Evolutionary conservation across 164 flowering plant genomes (phyloP).

Genomic region (Cinnamomum micranthum): DNA sequence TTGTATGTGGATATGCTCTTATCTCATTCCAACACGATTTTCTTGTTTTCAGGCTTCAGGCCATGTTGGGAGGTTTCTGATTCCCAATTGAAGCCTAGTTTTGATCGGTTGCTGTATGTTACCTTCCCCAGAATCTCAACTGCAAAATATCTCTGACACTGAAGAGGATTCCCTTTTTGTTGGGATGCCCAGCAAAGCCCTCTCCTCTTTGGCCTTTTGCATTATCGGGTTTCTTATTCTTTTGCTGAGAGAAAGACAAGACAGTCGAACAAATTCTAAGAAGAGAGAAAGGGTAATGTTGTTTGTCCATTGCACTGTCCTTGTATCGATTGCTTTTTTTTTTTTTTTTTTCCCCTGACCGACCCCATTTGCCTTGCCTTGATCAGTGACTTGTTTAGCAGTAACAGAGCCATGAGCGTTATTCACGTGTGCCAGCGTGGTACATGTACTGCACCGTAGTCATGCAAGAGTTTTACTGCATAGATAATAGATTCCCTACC

Average conservation of each 20-base stretch:
- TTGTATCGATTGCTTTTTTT: background rate
- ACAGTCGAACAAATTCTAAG: background rate
- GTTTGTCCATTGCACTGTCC: background rate
- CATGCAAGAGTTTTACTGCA: no score
- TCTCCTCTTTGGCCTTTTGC: conserved; percentile 4
- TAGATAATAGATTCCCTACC: no score
- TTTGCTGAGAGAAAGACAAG: background rate
- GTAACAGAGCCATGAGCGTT: no score
- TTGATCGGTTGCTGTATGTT: background rate
- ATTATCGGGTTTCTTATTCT: background rate
- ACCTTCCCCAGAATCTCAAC: background rate
- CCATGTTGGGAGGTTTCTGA: conserved; percentile 23
- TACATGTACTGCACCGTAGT: background rate
- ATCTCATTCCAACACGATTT: background rate
- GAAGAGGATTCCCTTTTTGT: conserved; percentile 10
- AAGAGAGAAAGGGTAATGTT: background rate
- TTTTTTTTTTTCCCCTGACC: no score
- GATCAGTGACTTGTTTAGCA: no score
- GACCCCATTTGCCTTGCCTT: no score
- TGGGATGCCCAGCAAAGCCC: background rate
- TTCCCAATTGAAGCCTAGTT: conserved; percentile 9
- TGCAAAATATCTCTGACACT: conserved; percentile 1
- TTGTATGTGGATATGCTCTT: background rate
- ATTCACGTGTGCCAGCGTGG: background rate
- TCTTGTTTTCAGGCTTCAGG: conserved; percentile 35